Evolutionary conservation across 2,329 filamentous ascomycete species (phyloP).

Genomic region (Tolypocladium pustulatum): DNA sequence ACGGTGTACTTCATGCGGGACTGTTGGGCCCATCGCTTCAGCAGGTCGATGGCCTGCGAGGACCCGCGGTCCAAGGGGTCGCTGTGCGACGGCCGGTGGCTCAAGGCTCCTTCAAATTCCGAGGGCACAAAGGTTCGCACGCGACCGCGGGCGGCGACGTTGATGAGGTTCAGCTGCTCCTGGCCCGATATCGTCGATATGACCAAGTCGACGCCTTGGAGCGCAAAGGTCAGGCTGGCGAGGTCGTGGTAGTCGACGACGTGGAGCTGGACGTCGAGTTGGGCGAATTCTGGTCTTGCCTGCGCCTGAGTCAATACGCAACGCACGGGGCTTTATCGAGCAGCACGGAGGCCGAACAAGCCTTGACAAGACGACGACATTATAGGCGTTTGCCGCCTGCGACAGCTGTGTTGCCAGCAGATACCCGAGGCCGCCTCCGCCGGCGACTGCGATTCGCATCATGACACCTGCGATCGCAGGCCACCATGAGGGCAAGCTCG

Average conservation of each 20-base stretch:
- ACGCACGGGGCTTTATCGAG: neutral
- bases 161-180: slow-evolving; percentile 60
- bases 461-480: slow-evolving; percentile 15
- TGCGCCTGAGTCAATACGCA: slow-evolving; percentile 18
- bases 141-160: slow-evolving; percentile 53
- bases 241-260: slow-evolving; percentile 56
- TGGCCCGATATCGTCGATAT: slow-evolving; percentile 62
- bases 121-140: slow-evolving; percentile 64
- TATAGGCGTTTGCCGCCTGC: slow-evolving; percentile 47
- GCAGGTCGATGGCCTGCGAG: slow-evolving; percentile 41
- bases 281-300: slow-evolving; percentile 42
- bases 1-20: slow-evolving; percentile 54
- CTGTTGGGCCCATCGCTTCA: slow-evolving; percentile 41
- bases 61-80: slow-evolving; percentile 54
- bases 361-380: slow-evolving; percentile 61
- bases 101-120: slow-evolving; percentile 60
- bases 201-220: slow-evolving; percentile 64
- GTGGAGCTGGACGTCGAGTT: slow-evolving; percentile 53
- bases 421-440: slow-evolving; percentile 33
- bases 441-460: slow-evolving; percentile 40
- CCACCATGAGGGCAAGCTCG: slow-evolving; percentile 5
- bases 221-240: slow-evolving; percentile 48
- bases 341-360: slow-evolving; percentile 9
- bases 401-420: slow-evolving; percentile 44
- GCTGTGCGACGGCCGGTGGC: slow-evolving; percentile 35